Percentiles rank a stretch among this genome's conserved stretches.
Evolutionary conservation across 2,329 filamentous ascomycete species (phyloP).

Genomic region (Hortaea sp.): DNA sequence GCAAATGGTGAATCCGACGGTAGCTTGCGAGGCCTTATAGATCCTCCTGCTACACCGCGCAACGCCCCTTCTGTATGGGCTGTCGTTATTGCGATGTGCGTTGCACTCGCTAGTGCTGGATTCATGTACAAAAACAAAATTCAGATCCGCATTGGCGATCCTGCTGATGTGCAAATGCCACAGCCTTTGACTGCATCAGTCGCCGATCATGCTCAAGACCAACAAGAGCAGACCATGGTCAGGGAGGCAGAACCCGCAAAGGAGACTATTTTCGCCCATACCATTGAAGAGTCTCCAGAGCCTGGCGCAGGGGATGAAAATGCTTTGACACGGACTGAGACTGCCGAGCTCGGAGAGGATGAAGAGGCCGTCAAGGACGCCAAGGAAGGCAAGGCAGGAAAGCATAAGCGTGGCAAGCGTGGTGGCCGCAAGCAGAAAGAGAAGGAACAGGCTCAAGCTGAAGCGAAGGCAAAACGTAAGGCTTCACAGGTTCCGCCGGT

Average conservation of each 20-base stretch:
- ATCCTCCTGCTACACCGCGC: neutral
- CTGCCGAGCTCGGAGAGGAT: constrained; percentile 4
- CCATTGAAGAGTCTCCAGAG: constrained; percentile 4
- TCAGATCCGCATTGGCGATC: neutral
- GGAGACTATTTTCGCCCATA: constrained; percentile 25
- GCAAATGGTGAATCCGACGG: constrained; percentile 1
- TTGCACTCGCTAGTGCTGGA: constrained; percentile 1
- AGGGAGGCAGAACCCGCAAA: constrained; percentile 25
- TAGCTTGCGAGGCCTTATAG: neutral
- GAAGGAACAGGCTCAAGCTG: constrained; percentile 26
- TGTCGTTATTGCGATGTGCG: neutral
- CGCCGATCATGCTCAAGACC: neutral
- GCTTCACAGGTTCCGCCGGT: constrained; percentile 27
- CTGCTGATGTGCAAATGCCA: neutral
- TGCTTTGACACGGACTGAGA: constrained; percentile 6
- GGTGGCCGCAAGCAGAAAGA: constrained; percentile 37
- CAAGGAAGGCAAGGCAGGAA: constrained; percentile 32
- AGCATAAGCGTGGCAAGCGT: constrained; percentile 39
- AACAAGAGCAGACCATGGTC: constrained; percentile 9
- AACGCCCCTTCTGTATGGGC: neutral
- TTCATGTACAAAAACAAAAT: constrained; percentile 2
- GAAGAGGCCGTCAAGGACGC: constrained; percentile 14
- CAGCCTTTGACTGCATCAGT: neutral
- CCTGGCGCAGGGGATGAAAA: constrained; percentile 2
- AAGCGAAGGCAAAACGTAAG: constrained; percentile 28